Evolutionary conservation across 2,329 filamentous ascomycete genomes (phyloP).

Genomic region (Beauveria medogensis): DNA sequence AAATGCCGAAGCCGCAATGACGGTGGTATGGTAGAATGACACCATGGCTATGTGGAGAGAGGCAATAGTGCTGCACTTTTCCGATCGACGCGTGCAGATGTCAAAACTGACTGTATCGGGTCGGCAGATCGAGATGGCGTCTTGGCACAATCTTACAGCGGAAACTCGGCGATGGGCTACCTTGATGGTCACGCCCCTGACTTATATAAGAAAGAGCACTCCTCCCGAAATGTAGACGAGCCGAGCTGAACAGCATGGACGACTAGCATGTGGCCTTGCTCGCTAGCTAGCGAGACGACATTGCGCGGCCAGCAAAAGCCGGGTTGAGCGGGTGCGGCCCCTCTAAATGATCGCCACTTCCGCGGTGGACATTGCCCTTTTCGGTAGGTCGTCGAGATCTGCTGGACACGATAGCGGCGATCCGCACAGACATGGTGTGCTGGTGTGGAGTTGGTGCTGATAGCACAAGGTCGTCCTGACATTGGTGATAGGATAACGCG

Average conservation of each 20-base stretch:
- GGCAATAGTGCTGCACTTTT: neutral
- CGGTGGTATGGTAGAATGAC: constrained; percentile 1
- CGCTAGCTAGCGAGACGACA: neutral
- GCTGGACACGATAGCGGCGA: constrained; percentile 10
- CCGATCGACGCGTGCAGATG: neutral
- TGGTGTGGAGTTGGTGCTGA: constrained; percentile 4
- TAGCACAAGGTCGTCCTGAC: constrained; percentile 1
- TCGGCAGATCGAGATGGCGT: constrained; percentile 7
- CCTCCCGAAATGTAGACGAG: neutral
- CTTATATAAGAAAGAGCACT: neutral
- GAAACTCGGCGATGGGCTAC: neutral
- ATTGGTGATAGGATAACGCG: constrained; percentile 5
- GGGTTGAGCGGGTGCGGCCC: neutral
- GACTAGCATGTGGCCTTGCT: neutral
- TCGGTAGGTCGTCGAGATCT: constrained; percentile 16
- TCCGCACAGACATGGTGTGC: constrained; percentile 11
- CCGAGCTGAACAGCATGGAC: neutral
- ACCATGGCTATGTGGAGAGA: constrained; percentile 5
- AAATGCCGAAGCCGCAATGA: constrained; percentile 12
- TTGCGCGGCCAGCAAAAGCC: neutral
- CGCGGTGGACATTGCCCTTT: constrained; percentile 13
- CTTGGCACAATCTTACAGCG: constrained; percentile 3
- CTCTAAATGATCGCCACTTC: neutral
- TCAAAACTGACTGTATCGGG: neutral
- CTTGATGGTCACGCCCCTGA: constrained; percentile 9